phyloP scores from a whole-genome alignment of 2,329 filamentous ascomycete species.

The Fusarium anthophilum region DNA sequence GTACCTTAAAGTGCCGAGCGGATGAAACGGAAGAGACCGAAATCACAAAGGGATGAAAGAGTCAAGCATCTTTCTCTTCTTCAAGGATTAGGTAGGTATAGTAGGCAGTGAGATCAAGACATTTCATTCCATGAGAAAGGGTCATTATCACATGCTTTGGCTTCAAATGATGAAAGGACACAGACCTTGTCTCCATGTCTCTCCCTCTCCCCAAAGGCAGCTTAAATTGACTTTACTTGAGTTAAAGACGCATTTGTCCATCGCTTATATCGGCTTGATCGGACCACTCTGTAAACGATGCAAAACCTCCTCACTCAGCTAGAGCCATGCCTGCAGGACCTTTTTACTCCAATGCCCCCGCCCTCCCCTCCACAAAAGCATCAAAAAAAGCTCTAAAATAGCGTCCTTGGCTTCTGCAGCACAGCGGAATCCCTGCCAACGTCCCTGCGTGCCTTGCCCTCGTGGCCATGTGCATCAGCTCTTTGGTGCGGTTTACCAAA shows the following conservation, averaged over 20 bases:
- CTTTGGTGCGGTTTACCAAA: slow-evolving; percentile 3
- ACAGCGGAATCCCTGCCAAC: slow-evolving; percentile 24
- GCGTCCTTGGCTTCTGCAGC: slow-evolving; percentile 11
- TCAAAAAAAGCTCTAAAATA: slow-evolving; percentile 14
- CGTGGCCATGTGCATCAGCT: slow-evolving; percentile 23
- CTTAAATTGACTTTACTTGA: background rate
- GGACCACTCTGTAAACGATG: background rate
- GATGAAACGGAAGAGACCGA: slow-evolving; percentile 2
- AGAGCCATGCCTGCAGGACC: background rate
- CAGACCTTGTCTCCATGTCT: background rate
- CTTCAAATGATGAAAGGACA: background rate
- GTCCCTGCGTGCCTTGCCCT: slow-evolving; percentile 29
- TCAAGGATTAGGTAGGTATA: background rate
- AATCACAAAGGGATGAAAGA: slow-evolving; percentile 7
- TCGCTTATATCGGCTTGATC: slow-evolving; percentile 10
- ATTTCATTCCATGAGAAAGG: background rate
- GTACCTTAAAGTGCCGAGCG: background rate
- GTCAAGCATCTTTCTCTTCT: background rate
- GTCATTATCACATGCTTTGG: slow-evolving; percentile 1
- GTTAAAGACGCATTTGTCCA: background rate
- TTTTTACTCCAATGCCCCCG: slow-evolving; percentile 5
- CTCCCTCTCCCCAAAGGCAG: background rate
- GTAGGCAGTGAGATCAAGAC: background rate
- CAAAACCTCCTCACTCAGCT: background rate
- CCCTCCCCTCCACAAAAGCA: slow-evolving; percentile 12